Conservation (phyloP, 2,329 filamentous ascomycete genomes). For the Penicillium oxalicum region DNA sequence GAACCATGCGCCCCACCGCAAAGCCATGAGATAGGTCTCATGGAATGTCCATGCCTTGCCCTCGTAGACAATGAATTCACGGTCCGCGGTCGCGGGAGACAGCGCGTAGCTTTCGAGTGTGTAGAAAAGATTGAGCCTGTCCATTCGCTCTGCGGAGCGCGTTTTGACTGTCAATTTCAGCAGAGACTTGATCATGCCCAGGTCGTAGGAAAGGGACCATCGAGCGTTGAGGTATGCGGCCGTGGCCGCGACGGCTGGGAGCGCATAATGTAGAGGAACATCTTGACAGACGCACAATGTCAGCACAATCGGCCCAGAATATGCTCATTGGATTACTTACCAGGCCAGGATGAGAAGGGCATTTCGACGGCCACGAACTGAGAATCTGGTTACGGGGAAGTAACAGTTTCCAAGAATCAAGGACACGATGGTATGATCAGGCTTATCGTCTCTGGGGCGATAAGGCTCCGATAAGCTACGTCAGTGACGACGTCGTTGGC, state of each 20-base stretch:
- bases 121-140: conserved; percentile 69
- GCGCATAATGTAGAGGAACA: conserved; percentile 40
- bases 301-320: not conserved
- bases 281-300: conserved; percentile 15
- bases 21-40: conserved; percentile 63
- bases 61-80: conserved; percentile 61
- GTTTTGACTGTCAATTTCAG: conserved; percentile 43
- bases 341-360: conserved; percentile 12
- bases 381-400: not conserved
- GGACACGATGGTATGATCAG: not conserved
- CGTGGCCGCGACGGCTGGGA: conserved; percentile 59
- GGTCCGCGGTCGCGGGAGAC: conserved; percentile 46
- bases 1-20: conserved; percentile 72
- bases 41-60: conserved; percentile 66
- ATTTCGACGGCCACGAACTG: conserved; percentile 1
- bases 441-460: not conserved
- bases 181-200: conserved; percentile 52
- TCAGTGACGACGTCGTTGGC: not conserved
- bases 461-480: not conserved
- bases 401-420: not conserved
- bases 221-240: conserved; percentile 76
- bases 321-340: conserved; percentile 7
- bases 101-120: conserved; percentile 61
- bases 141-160: conserved; percentile 48
- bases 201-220: conserved; percentile 61